These are phyloP conservation scores for Fraxinus greggii DNA, from an alignment of 305 asterid genomes.

Conservation along the genomic window DNA sequence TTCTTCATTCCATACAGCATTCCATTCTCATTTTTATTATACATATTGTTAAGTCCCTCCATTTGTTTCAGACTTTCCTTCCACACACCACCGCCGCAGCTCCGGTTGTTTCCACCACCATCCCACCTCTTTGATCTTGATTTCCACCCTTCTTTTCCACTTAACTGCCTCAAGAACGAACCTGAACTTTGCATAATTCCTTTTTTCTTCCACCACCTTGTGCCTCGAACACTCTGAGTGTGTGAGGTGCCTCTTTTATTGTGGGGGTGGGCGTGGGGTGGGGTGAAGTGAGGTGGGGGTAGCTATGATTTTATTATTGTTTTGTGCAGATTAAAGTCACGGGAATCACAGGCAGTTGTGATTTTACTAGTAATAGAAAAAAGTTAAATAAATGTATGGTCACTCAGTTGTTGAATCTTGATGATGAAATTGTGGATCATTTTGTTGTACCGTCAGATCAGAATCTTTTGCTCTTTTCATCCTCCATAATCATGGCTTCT, in stretches of 20 bases:
- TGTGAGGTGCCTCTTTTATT: background rate
- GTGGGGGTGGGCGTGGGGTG: background rate
- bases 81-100: constrained; percentile 19
- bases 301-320: constrained; percentile 11
- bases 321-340: constrained; percentile 42
- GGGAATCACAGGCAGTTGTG: constrained; percentile 41
- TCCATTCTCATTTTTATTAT: constrained; percentile 37
- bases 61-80: constrained; percentile 38
- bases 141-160: constrained; percentile 59
- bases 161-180: constrained; percentile 69
- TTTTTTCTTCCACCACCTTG: constrained; percentile 21
- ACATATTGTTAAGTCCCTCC: constrained; percentile 45
- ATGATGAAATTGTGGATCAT: constrained; percentile 41
- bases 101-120: constrained; percentile 8
- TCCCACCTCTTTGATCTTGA: constrained; percentile 63
- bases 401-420: constrained; percentile 30
- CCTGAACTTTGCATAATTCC: constrained; percentile 61
- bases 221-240: background rate
- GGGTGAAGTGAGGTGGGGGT: background rate
- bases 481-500: background rate
- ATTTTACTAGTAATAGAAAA: constrained; percentile 20
- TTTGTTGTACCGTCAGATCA: constrained; percentile 35
- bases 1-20: constrained; percentile 54
- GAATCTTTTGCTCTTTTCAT: constrained; percentile 26
- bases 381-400: constrained; percentile 26